These are phyloP conservation scores for Raphanus sativus DNA, from an alignment of 345 rosid species.

Conservation along the genomic window DNA sequence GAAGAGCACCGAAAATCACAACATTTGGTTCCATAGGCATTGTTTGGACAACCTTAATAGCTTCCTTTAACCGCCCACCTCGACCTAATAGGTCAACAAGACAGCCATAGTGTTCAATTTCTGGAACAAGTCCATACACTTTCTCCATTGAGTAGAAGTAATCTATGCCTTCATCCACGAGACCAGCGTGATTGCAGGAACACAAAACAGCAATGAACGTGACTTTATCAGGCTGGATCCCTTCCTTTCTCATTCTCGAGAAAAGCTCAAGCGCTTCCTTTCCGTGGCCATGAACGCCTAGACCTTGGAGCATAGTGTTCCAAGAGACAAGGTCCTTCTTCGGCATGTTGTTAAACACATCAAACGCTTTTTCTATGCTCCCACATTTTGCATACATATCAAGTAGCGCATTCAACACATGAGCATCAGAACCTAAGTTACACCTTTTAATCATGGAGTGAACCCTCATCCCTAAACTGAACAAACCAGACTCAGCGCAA, in stretches of 20 bases:
- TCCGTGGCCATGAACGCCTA: conserved; percentile 82
- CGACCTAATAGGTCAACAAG: conserved; percentile 86
- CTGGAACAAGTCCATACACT: conserved; percentile 61
- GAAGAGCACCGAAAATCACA: conserved; percentile 79
- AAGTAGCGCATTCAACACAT: conserved; percentile 68
- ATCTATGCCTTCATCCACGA: conserved; percentile 63
- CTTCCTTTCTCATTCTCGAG: conserved; percentile 66
- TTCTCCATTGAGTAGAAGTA: conserved; percentile 69
- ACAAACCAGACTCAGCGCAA: conserved; percentile 80
- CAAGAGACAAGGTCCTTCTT: conserved; percentile 74
- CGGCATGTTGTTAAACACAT: conserved; percentile 54
- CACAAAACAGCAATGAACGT: conserved; percentile 71
- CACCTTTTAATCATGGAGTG: conserved; percentile 51
- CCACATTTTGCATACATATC: conserved; percentile 94
- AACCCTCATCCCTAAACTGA: conserved; percentile 65
- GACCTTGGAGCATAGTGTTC: conserved; percentile 84
- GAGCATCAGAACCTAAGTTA: conserved; percentile 43
- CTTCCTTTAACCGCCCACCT: conserved; percentile 70
- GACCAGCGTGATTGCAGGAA: conserved; percentile 84
- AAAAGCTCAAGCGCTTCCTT: conserved; percentile 65
- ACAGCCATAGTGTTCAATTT: conserved; percentile 87
- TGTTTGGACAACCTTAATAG: conserved; percentile 55
- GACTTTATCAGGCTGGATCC: conserved; percentile 62
- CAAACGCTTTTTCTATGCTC: conserved; percentile 53
- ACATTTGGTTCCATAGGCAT: conserved; percentile 85